Base-by-base conservation (phyloP, 2,329 filamentous ascomycete genomes). In the Akanthomyces lecanii region DNA sequence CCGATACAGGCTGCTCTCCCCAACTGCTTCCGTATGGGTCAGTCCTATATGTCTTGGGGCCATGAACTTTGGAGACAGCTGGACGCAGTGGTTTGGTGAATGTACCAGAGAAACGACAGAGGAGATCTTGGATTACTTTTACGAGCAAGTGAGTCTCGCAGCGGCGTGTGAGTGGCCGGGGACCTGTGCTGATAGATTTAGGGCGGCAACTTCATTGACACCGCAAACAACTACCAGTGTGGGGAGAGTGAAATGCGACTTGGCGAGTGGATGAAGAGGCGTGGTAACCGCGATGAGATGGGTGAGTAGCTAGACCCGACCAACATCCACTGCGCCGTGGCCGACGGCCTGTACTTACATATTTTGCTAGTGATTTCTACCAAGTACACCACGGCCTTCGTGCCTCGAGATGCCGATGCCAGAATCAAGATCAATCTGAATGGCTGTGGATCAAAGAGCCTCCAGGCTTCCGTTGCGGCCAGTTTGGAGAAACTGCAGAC, bases 131-230 rank as follows among this genome's bases (percentile, higher is more conserved):
- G 88, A 91, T 69, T 85, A 82, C 70, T 91, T 84, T 74, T 85
- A 82, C 64, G 80, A 82, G 6, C 80, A 86, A 25, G 87, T 76
- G 64, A 62, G 69, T 42, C 18, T 38, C 16, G 8, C 33, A 10
- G 2, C 12, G 4, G 38, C 38, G 14, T 4, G 8, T n/a, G 7
- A 14, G 23, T 21, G 42, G 16, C 30, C 25, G 18, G 4, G 7
- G 28, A 25, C 58, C 42, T 30, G 14, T 10, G 2, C 6, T 63
- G 21, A 40, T 16, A 4, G 45, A 12, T 0, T 16, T 45, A 63
- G 61, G 61, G 61, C 3, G 89, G 89, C 28, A 91, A 91, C 75
- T 91, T 91, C 73, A 87, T 91, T 69, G 89, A 91, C 71, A 90
- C 87, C 0, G 70, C 87, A 64, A 89, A 86, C 75, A 87, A 87